Evolutionary conservation across 2,329 filamentous ascomycete genomes (phyloP), one percentile per base, ranked within the genome.

Genomic region (Pyrenophora seminiperda): DNA sequence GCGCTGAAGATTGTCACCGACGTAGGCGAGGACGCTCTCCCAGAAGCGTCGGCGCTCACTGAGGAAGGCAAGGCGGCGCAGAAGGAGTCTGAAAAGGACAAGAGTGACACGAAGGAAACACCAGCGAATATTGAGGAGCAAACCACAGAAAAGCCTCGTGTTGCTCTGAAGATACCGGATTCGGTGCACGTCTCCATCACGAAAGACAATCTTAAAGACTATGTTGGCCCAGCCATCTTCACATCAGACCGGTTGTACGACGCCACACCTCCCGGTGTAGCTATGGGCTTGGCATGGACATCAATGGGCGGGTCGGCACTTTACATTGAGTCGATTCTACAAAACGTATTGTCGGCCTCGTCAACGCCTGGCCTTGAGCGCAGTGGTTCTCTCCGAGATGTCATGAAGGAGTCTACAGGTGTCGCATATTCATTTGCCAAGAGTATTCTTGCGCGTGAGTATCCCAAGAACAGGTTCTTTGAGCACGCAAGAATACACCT

Each of bases 231-330:
- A 1, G 92, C 94, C 1, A 84, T 97, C 45, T 99, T 96, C 77
- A 99, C 91, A 0, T 91, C 94, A 4, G 94, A 99, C 74, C 86
- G 95, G 46, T 81, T 99, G 11, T 99, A 97, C 78, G 94, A 99
- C 65, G 85, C 86, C 39, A 96, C 91, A 51, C 94, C 95, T 3
- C 84, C 94, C 2, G 94, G 94, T 74, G 94, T 99, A 13, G 90
- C 92, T 17, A 97, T 99, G 94, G 94, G 94, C 59, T 83, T 99
- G 43, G 94, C 94, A 6, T 99, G 94, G 94, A 99, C 95, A 6
- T 90, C 91, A 68, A 91, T 99, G 84, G 94, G 94, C 54, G 94
- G 94, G 52, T 91, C 94, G 4, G 94, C 94, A 42, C 86, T 99
- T 72, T 99, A 99, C 74, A 90, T 99, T 50, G 94, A 99, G 76